Conservation (phyloP, 768 basidiomycete species). For the Tylopilus sp. region DNA sequence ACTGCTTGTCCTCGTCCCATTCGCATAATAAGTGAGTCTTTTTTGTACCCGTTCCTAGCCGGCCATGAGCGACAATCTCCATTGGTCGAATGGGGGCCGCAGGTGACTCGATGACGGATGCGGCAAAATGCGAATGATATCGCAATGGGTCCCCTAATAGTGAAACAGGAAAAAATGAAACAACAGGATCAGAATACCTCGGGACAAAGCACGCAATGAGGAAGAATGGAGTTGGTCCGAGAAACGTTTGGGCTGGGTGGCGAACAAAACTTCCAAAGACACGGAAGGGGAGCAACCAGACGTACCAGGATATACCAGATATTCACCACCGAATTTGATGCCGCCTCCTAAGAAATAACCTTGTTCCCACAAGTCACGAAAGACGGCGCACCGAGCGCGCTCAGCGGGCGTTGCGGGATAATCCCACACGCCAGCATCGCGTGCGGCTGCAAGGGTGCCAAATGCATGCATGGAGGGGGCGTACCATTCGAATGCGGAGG, state of each 20-base stretch:
- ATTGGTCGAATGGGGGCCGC: conserved; percentile 66
- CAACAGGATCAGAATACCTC: too few relatives aligned
- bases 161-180: too few relatives aligned
- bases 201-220: too few relatives aligned
- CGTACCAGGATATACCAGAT: conserved; percentile 92
- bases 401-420: conserved; percentile 67
- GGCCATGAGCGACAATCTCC: conserved; percentile 94
- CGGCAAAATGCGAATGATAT: conserved; percentile 96
- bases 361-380: conserved; percentile 75
- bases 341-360: conserved; percentile 88
- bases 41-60: conserved; percentile 95
- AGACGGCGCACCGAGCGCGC: conserved; percentile 75
- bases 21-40: conserved; percentile 91
- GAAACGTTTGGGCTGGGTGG: too few relatives aligned
- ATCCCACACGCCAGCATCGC: conserved; percentile 67
- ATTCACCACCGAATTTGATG: conserved; percentile 94
- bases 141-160: conserved; percentile 82
- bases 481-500: conserved; percentile 71
- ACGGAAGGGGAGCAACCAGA: conserved; percentile 2
- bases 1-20: conserved; percentile 70
- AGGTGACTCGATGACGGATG: conserved; percentile 71
- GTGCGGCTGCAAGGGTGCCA: conserved; percentile 56
- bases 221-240: too few relatives aligned
- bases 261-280: too few relatives aligned
- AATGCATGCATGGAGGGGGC: conserved; percentile 41